Conservation (phyloP, 106 monocot genomes). For the Allium fistulosum region DNA sequence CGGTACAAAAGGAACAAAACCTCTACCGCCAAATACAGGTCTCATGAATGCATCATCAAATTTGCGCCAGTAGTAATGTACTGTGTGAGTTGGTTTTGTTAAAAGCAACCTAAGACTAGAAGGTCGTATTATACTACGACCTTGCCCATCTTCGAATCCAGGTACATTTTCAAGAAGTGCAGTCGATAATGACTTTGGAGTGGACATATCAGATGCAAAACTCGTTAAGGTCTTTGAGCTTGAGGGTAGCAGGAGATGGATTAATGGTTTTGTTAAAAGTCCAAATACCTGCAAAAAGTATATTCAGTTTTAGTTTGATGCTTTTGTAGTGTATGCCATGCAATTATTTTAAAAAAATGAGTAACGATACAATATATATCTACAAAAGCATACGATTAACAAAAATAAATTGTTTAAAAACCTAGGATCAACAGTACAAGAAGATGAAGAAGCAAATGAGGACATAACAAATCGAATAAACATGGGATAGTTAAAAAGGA, state of each 20-base stretch:
- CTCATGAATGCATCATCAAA: conserved; percentile 86
- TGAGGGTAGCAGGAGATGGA: conserved; percentile 50
- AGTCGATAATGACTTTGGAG: conserved; percentile 40
- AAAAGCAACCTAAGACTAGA: conserved; percentile 79
- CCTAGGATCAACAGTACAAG: too few species aligned
- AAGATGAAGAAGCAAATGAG: too few species aligned
- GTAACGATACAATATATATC: too few species aligned
- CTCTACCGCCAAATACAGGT: conserved; percentile 80
- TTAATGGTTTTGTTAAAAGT: conserved; percentile 74
- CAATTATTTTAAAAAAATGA: too few species aligned
- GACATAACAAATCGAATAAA: too few species aligned
- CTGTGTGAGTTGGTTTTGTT: conserved; percentile 49
- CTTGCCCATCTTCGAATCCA: conserved; percentile 30
- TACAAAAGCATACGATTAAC: too few species aligned
- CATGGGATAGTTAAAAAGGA: too few species aligned
- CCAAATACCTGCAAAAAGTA: conserved; percentile 67
- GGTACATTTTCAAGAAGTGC: conserved; percentile 49
- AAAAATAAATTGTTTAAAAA: too few species aligned
- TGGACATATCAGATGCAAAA: conserved; percentile 36
- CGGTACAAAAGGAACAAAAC: conserved; percentile 72
- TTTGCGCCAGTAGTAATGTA: conserved; percentile 87
- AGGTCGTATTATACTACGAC: conserved; percentile 22
- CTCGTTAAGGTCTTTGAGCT: conserved; percentile 7
- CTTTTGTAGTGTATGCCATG: too few species aligned
- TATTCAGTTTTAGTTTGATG: too few species aligned